Evolutionary conservation across 2,329 filamentous ascomycete genomes (phyloP).

Genomic region (Paecilomyces niveus): DNA sequence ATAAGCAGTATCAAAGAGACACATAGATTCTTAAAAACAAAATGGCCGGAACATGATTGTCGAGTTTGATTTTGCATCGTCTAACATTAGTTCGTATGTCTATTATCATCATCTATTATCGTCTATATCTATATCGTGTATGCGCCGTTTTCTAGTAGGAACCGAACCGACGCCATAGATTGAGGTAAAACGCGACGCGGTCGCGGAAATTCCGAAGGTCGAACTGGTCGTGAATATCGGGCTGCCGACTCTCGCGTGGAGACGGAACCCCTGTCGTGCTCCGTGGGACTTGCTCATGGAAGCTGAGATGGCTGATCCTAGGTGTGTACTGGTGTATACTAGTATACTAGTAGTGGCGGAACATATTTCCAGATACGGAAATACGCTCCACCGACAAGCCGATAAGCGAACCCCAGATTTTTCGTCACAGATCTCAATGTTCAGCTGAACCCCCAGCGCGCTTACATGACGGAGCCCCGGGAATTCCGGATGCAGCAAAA

Average conservation of each 20-base stretch:
- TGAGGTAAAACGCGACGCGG: neutral
- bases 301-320: neutral
- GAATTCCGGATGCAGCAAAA: neutral
- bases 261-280: neutral
- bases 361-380: neutral
- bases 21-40: neutral
- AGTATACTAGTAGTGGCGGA: neutral
- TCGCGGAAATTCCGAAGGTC: neutral
- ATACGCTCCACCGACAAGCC: neutral
- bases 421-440: neutral
- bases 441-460: neutral
- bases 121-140: neutral
- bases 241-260: neutral
- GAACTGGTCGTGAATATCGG: neutral
- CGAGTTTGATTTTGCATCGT: neutral
- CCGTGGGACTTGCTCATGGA: neutral
- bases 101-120: neutral
- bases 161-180: neutral
- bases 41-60: neutral
- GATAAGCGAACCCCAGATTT: neutral
- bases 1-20: no score
- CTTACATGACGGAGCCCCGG: neutral
- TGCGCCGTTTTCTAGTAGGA: neutral
- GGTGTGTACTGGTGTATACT: neutral
- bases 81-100: neutral